Base-by-base conservation (phyloP, 805 yeast species). In the Metschnikowia reukaufii region DNA sequence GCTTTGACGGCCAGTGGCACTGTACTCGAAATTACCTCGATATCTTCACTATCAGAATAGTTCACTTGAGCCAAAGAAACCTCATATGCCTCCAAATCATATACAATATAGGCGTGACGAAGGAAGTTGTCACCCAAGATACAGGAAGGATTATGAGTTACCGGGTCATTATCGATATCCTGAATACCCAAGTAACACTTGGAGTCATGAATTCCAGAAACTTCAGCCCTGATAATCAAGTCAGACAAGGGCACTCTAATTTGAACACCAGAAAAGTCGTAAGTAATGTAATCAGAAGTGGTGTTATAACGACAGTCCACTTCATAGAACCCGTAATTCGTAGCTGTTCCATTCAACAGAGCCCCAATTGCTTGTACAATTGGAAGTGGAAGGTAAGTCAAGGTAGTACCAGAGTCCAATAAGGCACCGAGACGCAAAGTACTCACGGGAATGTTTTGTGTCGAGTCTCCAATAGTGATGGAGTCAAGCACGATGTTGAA, bases 261-360 rank as follows among this genome's bases (percentile, higher is more conserved):
- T 12, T 61, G 56, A n/a, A 72, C 60, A 4, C 88, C 89, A 50
- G 80, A 79, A 65, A 85, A 81, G 52, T 77, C 66, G 52, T 80
- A 79, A 33, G 39, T 39, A 6, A 37, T 38, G 20, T 17, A 34
- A 10, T n/a, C 29, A 19, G 30, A 17, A 30, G 34, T 27, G 7
- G 42, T 13, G 33, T 36, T 27, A 41, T 39, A 42, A 34, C 23
- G 16, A 29, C 51, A 48, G 37, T 36, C 34, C 13, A 43, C 44
- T 16, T 12, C 20, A 42, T 51, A 45, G n/a, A 30, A 17, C 2
- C 29, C 20, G 13, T 21, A 6, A 13, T 9, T 4, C 15, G 37
- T 27, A 29, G 18, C 32, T 2, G 30, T 19, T 3, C 39, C 48
- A n/a, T 20, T 21, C 39, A 47, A 19, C 15, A 30, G 10, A 10